Evolutionary conservation across 1,284 basidiomycete genomes (phyloP), one percentile per base, ranked within the genome.

Genomic region (Papiliotrema fonsecae): DNA sequence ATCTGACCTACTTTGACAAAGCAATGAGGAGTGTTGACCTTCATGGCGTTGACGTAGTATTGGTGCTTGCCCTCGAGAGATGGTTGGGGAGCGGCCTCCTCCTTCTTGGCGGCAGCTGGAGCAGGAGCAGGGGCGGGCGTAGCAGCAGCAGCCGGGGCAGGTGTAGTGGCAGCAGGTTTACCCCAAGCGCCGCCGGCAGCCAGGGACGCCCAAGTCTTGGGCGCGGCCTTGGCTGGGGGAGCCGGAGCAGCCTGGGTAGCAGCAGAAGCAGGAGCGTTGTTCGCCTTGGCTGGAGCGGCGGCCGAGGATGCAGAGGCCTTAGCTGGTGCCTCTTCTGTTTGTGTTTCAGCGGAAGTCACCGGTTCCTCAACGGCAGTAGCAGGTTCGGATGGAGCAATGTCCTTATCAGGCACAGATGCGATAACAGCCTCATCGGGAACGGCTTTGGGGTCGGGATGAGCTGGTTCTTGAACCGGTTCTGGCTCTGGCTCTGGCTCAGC

Each of bases 151-250:
- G 73, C 71, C 16, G 69, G 66, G 18, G 79, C 62, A 42, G 67
- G 69, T 24, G 79, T 57, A 21, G 57, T 49, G 10, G 77, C 64
- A 18, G 68, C 65, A 26, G 77, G 74, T 26, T 78, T 78, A 7
- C 83, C 71, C 81, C 83, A 54, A 7, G 86, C 85, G 25, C 18
- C 85, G 21, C 85, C 73, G 31, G 90, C 89, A 46, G 91, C 92
- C 42, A 94, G 82, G 52, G 85, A 86, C 0, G 92, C 92, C 92
- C 91, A 96, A 0, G 86, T 87, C 70, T 88, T 87, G 21, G 84
- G 83, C 14, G 80, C 68, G 2, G 86, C 82, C 19, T 77, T 80
- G 21, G 80, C 67, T 6, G 75, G 66, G 44, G 50, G 50, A 34
- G 69, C 58, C 19, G 72, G 64, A 36, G 75, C 47, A 21, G 65